phyloP scores from a whole-genome alignment of 306 rosid genomes.

The Ormosia emarginata region DNA sequence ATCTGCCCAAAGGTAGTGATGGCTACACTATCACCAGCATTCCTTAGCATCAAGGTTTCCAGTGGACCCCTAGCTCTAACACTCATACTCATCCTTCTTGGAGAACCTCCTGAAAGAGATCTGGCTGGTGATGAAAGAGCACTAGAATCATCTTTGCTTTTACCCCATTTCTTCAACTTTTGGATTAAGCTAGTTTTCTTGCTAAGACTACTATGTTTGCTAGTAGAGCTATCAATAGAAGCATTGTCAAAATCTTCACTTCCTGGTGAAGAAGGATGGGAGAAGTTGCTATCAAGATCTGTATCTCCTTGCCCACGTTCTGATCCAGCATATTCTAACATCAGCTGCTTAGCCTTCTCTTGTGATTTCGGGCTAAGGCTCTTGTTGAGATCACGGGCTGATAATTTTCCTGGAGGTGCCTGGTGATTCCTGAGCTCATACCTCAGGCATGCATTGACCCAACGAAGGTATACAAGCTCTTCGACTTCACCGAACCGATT shows the following conservation, averaged over 20 bases:
- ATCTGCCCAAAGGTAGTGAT: conserved; percentile 77
- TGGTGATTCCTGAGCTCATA: conserved; percentile 77
- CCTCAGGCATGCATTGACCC: conserved; percentile 97
- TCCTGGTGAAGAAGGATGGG: conserved; percentile 98
- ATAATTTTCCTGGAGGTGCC: conserved; percentile 65
- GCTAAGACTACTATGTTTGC: conserved; percentile 65
- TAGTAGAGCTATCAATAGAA: conserved; percentile 73
- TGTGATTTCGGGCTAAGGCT: conserved; percentile 81
- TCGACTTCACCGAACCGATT: conserved; percentile 92
- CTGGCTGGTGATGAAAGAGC: conserved; percentile 61
- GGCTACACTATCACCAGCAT: conserved; percentile 68
- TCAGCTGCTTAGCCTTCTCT: conserved; percentile 84
- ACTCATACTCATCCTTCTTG: conserved; percentile 66
- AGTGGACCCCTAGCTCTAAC: conserved; percentile 69
- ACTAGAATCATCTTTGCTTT: conserved; percentile 71
- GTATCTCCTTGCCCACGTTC: conserved; percentile 98
- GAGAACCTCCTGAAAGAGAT: conserved; percentile 71
- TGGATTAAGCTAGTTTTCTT: conserved; percentile 79
- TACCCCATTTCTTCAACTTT: conserved; percentile 87
- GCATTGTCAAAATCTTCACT: conserved; percentile 95
- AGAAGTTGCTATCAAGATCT: conserved; percentile 88
- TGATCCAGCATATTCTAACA: conserved; percentile 91
- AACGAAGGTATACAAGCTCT: conserved; percentile 95
- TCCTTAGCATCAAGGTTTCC: conserved; percentile 82
- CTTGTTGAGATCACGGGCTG: conserved; percentile 88